Base-by-base conservation (phyloP, 2,329 filamentous ascomycete species). In the Cladophialophora exuberans region DNA sequence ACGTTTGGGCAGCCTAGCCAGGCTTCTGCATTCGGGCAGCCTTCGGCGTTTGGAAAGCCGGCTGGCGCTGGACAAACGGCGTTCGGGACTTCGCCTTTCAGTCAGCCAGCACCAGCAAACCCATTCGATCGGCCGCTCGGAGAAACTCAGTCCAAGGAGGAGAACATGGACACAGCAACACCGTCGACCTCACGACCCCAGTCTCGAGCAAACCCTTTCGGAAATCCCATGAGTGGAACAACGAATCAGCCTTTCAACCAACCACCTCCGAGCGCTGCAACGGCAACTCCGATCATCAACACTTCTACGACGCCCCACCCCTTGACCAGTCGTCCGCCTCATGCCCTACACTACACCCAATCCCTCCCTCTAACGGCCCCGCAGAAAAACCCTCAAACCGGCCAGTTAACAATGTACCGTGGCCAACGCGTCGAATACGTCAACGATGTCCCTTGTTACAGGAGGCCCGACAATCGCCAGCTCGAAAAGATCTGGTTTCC, bases 401-500 rank as follows among this genome's bases (percentile, higher is more conserved):
- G 73, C 67, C n/a, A 67, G 26, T 70, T 90, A 1, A 69, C 72
- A 0, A 73, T 74, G 54, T 91, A 86, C 76, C 88, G 88, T 62
- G 83, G 83, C 15, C 82, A 81, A 59, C 77, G 76, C 0, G 85
- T 90, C 0, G 70, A 73, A 1, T 89, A 89, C 68, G 38, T 54
- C 28, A 43, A 58, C 11, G 48, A 48, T 10, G 38, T 45, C 13
- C 81, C 85, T 0, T 76, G 74, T 61, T 79, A 76, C 57, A 65
- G 83, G 75, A 48, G 75, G 76, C 62, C 77, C 61, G 58, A 80
- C 31, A 80, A 85, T 62, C 81, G 83, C 28, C 78, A 72, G 0
- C 83, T 81, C 74, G 77, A 81, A 46, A 84, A 82, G 61, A 85
- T 93, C 44, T 89, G 87, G 80, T 91, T 89, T 67, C 87, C 88